These are phyloP conservation scores for Pseudogymnoascus sp. DNA, from an alignment of 2,329 filamentous ascomycete species.

Conservation along the genomic window DNA sequence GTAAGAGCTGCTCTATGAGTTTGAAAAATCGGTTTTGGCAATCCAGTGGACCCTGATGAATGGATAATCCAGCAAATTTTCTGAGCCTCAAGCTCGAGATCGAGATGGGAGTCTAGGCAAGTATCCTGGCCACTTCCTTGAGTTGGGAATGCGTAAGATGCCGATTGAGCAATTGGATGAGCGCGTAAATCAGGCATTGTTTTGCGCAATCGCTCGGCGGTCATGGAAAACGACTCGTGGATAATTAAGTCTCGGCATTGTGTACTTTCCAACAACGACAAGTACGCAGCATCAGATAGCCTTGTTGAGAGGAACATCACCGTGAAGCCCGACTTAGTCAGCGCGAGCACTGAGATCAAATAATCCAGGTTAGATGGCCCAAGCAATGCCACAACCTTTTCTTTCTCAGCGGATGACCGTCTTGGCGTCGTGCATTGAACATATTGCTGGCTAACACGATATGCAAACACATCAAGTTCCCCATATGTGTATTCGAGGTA, in stretches of 20 bases:
- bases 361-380: slow-evolving; percentile 45
- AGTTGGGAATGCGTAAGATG: slow-evolving; percentile 47
- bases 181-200: slow-evolving; percentile 21
- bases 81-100: slow-evolving; percentile 20
- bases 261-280: slow-evolving; percentile 39
- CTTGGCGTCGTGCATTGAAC: slow-evolving; percentile 12
- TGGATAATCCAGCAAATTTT: slow-evolving; percentile 27
- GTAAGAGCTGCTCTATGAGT: slow-evolving; percentile 33
- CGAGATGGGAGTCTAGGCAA: slow-evolving; percentile 40
- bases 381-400: slow-evolving; percentile 39
- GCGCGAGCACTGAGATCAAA: slow-evolving; percentile 43
- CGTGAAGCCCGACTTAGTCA: slow-evolving; percentile 46
- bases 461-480: slow-evolving; percentile 16
- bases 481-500: slow-evolving; percentile 17
- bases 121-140: slow-evolving; percentile 42
- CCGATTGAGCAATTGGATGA: slow-evolving; percentile 37
- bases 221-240: slow-evolving; percentile 22
- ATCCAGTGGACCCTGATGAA: slow-evolving; percentile 45
- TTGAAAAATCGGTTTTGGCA: slow-evolving; percentile 52
- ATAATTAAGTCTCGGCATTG: slow-evolving; percentile 18
- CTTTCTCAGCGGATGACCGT: slow-evolving; percentile 19
- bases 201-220: slow-evolving; percentile 20
- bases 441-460: slow-evolving; percentile 13
- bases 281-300: slow-evolving; percentile 44
- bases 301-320: slow-evolving; percentile 48